Percentiles rank a stretch among this genome's conserved stretches.
These are phyloP conservation scores for Umbelopsis ramanniana DNA, from an alignment of 192 early-diverging fungal genomes.

Conservation along the genomic window DNA sequence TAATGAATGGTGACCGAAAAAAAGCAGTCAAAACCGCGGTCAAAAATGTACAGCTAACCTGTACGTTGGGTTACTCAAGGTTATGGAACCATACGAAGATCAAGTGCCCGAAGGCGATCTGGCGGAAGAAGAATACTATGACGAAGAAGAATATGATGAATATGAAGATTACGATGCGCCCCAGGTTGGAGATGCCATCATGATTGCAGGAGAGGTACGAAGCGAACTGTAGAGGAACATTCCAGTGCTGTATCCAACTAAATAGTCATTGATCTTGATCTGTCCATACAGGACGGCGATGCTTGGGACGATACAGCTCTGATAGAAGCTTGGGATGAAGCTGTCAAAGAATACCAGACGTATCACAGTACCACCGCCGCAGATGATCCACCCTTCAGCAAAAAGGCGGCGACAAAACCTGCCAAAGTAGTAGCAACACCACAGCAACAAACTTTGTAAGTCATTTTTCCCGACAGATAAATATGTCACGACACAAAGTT, in stretches of 20 bases:
- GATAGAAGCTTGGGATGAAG: constrained; percentile 13
- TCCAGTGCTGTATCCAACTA: no score
- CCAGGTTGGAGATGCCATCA: not conserved
- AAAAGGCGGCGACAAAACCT: not conserved
- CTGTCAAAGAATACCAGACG: constrained; percentile 15
- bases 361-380: not conserved
- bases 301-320: constrained; percentile 15
- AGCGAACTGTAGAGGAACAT: not conserved
- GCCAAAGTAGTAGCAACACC: no score
- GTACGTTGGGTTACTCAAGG: not conserved
- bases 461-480: not conserved
- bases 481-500: not conserved
- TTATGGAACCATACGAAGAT: not conserved
- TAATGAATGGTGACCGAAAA: no score
- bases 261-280: not conserved
- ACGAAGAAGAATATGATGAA: constrained; percentile 26
- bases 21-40: not conserved
- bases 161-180: constrained; percentile 19
- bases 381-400: constrained; percentile 16
- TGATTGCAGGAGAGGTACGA: not conserved
- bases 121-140: constrained; percentile 13
- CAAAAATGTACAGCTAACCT: not conserved
- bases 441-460: not conserved
- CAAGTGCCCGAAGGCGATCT: not conserved
- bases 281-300: not conserved